Conservation (phyloP, 495 filamentous ascomycete species). For the Aspergillus carlsbadensis region DNA sequence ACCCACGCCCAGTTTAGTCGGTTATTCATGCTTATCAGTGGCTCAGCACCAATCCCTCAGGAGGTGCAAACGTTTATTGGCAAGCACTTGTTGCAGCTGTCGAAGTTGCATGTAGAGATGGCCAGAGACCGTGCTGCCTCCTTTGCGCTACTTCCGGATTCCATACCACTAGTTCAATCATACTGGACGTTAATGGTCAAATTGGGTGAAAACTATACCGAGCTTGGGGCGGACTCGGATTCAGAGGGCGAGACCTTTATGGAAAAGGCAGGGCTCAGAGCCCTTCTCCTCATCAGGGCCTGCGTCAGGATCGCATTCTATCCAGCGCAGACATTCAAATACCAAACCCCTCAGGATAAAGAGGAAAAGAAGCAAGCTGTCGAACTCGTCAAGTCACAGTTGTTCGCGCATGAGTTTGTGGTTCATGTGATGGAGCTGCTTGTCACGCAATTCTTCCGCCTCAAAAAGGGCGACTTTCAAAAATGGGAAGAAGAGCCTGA, state of each 20-base stretch:
- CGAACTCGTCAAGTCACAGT: constrained; percentile 61
- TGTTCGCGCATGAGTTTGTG: constrained; percentile 74
- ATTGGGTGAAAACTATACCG: constrained; percentile 68
- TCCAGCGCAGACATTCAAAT: constrained; percentile 77
- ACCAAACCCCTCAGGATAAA: constrained; percentile 66
- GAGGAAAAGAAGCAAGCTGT: constrained; percentile 65
- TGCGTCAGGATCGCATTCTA: constrained; percentile 82
- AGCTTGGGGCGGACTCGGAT: constrained; percentile 51
- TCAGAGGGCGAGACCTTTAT: constrained; percentile 54
- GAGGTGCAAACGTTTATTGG: constrained; percentile 55
- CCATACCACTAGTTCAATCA: constrained; percentile 66
- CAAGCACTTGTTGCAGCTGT: constrained; percentile 83
- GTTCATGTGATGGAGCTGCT: constrained; percentile 76
- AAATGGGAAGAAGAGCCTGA: constrained; percentile 92
- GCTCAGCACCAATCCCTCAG: constrained; percentile 25
- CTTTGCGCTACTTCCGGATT: constrained; percentile 77
- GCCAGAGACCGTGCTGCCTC: constrained; percentile 68
- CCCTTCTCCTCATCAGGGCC: constrained; percentile 76
- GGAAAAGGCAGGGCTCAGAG: constrained; percentile 77
- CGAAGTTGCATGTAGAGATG: constrained; percentile 90
- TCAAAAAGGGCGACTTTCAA: constrained; percentile 78
- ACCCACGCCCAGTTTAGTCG: constrained; percentile 69
- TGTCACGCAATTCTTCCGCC: constrained; percentile 84
- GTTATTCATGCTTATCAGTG: constrained; percentile 51
- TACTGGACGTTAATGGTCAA: constrained; percentile 81